Evolutionary conservation across 2,329 filamentous ascomycete genomes (phyloP).

Genomic region (Didymella arachidicola): DNA sequence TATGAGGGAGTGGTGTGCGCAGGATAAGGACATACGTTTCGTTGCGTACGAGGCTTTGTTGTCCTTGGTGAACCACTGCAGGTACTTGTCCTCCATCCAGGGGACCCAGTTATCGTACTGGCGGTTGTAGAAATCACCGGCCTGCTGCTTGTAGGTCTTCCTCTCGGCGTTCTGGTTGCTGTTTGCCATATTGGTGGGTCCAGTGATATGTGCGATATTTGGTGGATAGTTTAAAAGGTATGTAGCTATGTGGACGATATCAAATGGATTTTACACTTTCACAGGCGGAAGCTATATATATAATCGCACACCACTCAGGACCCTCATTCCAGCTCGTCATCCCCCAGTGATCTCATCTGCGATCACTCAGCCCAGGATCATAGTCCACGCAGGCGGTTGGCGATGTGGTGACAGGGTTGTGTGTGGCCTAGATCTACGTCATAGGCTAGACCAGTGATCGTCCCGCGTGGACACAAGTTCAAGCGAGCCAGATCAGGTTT

Average conservation of each 20-base stretch:
- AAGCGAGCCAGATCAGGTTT: conserved; percentile 20
- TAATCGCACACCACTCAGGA: neutral
- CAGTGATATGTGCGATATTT: neutral
- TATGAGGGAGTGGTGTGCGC: neutral
- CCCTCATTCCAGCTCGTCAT: conserved; percentile 16
- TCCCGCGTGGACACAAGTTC: conserved; percentile 25
- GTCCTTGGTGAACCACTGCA: conserved; percentile 76
- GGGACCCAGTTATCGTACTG: conserved; percentile 80
- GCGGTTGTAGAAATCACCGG: conserved; percentile 67
- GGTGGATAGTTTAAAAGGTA: neutral
- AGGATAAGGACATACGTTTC: conserved; percentile 63
- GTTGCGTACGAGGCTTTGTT: conserved; percentile 78
- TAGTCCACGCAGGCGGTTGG: conserved; percentile 9
- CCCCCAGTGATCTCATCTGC: conserved; percentile 22
- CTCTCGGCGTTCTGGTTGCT: conserved; percentile 9
- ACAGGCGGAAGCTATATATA: neutral
- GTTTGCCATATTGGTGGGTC: conserved; percentile 10
- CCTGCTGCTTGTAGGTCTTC: conserved; percentile 45
- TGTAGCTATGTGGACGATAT: neutral
- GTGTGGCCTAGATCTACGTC: conserved; percentile 24
- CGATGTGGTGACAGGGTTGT: conserved; percentile 14
- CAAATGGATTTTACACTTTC: neutral
- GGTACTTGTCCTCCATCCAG: conserved; percentile 77
- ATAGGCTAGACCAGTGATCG: conserved; percentile 32
- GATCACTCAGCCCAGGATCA: conserved; percentile 17